Base-by-base conservation (phyloP, 1,284 basidiomycete genomes). In the Sanguinoderma infundibulare region DNA sequence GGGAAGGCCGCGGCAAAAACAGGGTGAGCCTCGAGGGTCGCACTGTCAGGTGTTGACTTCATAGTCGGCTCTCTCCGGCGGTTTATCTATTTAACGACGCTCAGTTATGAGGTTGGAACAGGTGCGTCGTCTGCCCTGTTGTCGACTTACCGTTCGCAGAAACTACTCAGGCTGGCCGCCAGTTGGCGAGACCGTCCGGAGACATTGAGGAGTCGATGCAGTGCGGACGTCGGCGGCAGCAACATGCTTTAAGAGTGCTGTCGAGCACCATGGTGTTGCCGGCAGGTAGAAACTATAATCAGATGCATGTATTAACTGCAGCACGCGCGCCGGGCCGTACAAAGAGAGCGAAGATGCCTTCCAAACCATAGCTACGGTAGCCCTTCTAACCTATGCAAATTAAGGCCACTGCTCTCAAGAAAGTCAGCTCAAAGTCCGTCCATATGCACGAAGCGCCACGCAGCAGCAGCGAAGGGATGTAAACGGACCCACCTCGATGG, bases 1-100 rank as follows among this genome's bases (percentile, higher is more conserved):
- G 72, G 20, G 28, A 54, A 59, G 5, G 46, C 35, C 20, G 56
- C 49, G 17, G 35, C 22, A 22, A 49, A 42, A 20, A 22, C 28
- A 20, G 42, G 44, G 35, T 55, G 51, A 38, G 52, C 26, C 26
- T 46, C 36, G 52, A 24, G 46, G 15, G 28, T 28, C 17, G 46
- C 28, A 10, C 28, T 47, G 10, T 12, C 12, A n/a, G 42, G 5
- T 6, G 15, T 39, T 39, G n/a, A n/a, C n/a, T n/a, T n/a, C n/a
- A n/a, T n/a, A n/a, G n/a, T n/a, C n/a, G n/a, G n/a, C n/a, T n/a
- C n/a, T n/a, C n/a, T n/a, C n/a, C n/a, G n/a, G n/a, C n/a, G n/a
- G n/a, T n/a, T n/a, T n/a, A n/a, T n/a, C n/a, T n/a, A n/a, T n/a
- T n/a, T n/a, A n/a, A n/a, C n/a, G n/a, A n/a, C n/a, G n/a, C n/a